Percentiles rank a stretch among this genome's conserved stretches.
Evolutionary conservation across 345 rosid genomes (phyloP).

Genomic region (Eucalyptus erythrocorys): DNA sequence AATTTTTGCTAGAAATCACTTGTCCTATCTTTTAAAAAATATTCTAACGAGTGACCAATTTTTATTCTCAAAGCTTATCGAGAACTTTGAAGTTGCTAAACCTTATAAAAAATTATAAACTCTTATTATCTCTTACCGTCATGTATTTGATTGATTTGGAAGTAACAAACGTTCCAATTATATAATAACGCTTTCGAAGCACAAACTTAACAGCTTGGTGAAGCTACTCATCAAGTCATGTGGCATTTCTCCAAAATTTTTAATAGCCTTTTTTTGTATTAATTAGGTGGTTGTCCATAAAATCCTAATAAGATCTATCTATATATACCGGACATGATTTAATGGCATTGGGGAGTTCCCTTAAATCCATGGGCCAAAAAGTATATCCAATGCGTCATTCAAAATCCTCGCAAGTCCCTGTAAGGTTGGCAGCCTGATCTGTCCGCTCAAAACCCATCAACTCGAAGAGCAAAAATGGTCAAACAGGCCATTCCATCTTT

Average conservation of each 20-base stretch:
- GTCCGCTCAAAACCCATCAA: background rate
- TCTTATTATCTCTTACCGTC: background rate
- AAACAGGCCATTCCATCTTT: background rate
- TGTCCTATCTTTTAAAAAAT: background rate
- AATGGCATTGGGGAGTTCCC: background rate
- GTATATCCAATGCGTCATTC: background rate
- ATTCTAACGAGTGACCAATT: no score
- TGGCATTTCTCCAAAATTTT: accelerated
- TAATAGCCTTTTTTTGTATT: background rate
- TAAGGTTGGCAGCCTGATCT: background rate
- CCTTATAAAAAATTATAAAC: background rate
- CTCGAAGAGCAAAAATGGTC: background rate
- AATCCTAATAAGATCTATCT: background rate
- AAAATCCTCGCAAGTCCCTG: background rate
- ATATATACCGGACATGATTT: accelerated
- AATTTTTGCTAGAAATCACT: background rate
- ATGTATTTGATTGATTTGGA: accelerated
- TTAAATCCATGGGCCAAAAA: background rate
- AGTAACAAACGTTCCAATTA: accelerated
- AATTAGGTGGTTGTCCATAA: accelerated
- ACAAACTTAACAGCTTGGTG: accelerated
- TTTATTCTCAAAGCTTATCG: background rate
- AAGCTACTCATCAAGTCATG: accelerated
- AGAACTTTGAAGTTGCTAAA: background rate
- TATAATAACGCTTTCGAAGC: background rate